Evolutionary conservation across 495 filamentous ascomycete species (phyloP).

Genomic region (Penicillium pulvis): DNA sequence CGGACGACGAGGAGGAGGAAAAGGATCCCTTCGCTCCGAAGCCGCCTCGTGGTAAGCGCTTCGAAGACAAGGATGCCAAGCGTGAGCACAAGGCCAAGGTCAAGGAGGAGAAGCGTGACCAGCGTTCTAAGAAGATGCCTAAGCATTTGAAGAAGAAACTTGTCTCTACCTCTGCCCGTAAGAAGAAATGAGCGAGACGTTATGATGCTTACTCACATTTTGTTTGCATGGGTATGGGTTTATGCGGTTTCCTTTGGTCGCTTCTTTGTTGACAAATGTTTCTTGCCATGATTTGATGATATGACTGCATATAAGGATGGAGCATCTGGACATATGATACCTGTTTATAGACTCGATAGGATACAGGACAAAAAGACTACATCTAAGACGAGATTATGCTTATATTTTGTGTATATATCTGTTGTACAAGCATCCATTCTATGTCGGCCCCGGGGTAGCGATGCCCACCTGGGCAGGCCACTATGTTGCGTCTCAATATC

Average conservation of each 20-base stretch:
- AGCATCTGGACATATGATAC: conserved; percentile 39
- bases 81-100: conserved; percentile 85
- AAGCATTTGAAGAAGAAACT: conserved; percentile 84
- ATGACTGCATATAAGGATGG: conserved; percentile 34
- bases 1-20: conserved; percentile 47
- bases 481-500: too few species aligned
- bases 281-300: conserved; percentile 36
- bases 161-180: conserved; percentile 42
- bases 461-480: too few species aligned
- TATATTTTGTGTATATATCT: not conserved
- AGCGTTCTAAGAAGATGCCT: conserved; percentile 90
- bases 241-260: conserved; percentile 12
- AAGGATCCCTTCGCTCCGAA: conserved; percentile 61
- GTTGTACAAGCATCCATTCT: too few species aligned
- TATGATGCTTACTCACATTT: conserved; percentile 12
- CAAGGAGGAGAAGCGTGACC: conserved; percentile 92
- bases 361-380: conserved; percentile 11
- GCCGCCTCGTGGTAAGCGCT: conserved; percentile 79
- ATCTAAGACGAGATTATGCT: not conserved
- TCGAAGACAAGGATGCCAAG: conserved; percentile 88
- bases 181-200: conserved; percentile 42
- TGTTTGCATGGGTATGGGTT: conserved; percentile 18
- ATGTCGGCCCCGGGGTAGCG: too few species aligned
- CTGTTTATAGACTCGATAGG: conserved; percentile 28
- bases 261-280: conserved; percentile 12